These are phyloP conservation scores for Tulasnella sp. DNA, from an alignment of 768 basidiomycete species.

Conservation along the genomic window DNA sequence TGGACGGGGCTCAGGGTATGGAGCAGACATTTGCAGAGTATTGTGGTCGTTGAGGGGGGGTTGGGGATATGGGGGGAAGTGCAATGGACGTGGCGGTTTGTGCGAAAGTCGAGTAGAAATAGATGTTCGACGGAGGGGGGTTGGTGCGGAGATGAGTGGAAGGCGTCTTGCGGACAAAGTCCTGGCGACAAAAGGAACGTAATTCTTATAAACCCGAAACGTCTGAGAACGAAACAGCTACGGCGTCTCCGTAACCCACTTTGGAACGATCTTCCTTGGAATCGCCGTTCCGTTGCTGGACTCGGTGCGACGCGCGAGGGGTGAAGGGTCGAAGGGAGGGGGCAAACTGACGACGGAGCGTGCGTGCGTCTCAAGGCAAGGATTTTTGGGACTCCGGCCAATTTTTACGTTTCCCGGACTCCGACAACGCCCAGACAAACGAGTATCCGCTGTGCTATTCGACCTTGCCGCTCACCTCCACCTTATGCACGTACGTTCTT, in stretches of 20 bases:
- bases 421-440: neutral
- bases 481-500: neutral
- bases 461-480: neutral
- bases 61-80: constrained; percentile 5
- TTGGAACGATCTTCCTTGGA: constrained; percentile 2
- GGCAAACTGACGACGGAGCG: neutral
- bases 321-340: neutral
- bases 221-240: neutral
- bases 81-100: neutral
- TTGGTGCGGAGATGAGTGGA: neutral
- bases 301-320: neutral
- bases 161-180: neutral
- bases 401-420: constrained; percentile 2
- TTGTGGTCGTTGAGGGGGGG: neutral
- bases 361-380: neutral
- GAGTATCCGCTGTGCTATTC: constrained; percentile 8
- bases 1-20: constrained; percentile 9
- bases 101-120: constrained; percentile 7
- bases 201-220: constrained; percentile 1
- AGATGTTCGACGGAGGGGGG: neutral
- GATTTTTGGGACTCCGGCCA: constrained; percentile 9
- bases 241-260: constrained; percentile 2
- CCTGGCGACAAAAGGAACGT: neutral
- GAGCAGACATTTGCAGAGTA: neutral
- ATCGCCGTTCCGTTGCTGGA: neutral